Base-by-base conservation (phyloP, 192 early-diverging fungal genomes). In the Oehlia diaphana region DNA sequence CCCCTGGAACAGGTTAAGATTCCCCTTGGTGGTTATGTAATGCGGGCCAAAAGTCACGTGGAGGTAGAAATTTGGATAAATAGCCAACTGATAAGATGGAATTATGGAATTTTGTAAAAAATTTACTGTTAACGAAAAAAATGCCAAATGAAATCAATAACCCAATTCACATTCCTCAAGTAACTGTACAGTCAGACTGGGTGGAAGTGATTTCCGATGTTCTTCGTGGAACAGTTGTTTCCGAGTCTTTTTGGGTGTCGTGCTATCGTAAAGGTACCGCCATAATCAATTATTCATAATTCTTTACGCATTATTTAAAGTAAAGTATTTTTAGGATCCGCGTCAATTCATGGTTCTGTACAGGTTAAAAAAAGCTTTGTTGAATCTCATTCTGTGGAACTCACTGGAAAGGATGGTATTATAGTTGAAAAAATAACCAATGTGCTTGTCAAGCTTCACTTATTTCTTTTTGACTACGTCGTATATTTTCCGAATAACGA, bases 121-220 rank as follows among this genome's bases (percentile, higher is more conserved):
- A 37, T 39, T 39, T 42, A 42, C 39, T 8, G 0, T 42, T 42
- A 42, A 64, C 63, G 63, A 7, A 39, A 71, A 39, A 61, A 2
- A 74, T 74, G 72, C 72, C 72, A n/a, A 74, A 74, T 12, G 72
- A 74, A 74, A 37, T 74, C 16, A 74, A 26, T 61, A 37, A 61
- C 72, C 72, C 50, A 31, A 42, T 42, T 61, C 44, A 61, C 26
- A 61, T 74, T 26, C 39, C 72, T 26, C 83, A 81, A 67, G 81
- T 88, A 39, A 86, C 87, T 2, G 85, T 89, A 4, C 88, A 89
- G 72, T 74, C 85, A 5, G 88, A 89, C 75, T 89, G 88, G 88
- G 81, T 83, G 26, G 82, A 83, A 14, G 85, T 87, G 16, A 75
- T 87, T 23, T 42, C 81, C 10, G 88, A 89, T 28, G 84, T 85